phyloP scores from a whole-genome alignment of 345 rosid species.

The Abelmoschus esculentus region DNA sequence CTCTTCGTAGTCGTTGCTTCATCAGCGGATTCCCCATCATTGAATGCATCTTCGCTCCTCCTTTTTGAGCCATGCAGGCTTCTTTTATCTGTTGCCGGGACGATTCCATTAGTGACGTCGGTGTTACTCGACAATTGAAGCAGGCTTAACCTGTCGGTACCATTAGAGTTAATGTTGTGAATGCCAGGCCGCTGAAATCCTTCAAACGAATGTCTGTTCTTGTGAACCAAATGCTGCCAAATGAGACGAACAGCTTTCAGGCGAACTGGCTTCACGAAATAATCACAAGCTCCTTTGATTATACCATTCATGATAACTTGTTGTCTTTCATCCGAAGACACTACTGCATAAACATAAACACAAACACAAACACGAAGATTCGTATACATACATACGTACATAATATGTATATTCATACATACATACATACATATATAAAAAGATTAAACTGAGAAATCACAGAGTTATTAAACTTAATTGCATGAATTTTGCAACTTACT shows the following conservation, averaged over 20 bases:
- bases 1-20: conserved; percentile 15
- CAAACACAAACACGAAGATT: background rate
- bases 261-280: conserved; percentile 23
- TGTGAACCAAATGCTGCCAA: conserved; percentile 30
- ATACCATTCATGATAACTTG: conserved; percentile 16
- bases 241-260: conserved; percentile 15
- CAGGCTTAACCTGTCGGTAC: background rate
- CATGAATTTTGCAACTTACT: conserved; percentile 16
- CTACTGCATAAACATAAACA: conserved; percentile 10
- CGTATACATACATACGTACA: background rate
- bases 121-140: background rate
- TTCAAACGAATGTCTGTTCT: background rate
- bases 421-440: too few species aligned
- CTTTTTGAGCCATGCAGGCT: background rate
- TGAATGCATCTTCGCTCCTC: conserved; percentile 4
- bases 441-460: too few species aligned
- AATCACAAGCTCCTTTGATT: conserved; percentile 29
- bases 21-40: background rate
- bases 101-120: background rate
- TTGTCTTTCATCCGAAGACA: conserved; percentile 21
- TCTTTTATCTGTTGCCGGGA: background rate
- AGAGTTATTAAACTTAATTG: background rate
- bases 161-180: background rate
- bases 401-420: too few species aligned
- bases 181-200: background rate